Base-by-base conservation (phyloP, 345 rosid species). In the Linum usitatissimum region DNA sequence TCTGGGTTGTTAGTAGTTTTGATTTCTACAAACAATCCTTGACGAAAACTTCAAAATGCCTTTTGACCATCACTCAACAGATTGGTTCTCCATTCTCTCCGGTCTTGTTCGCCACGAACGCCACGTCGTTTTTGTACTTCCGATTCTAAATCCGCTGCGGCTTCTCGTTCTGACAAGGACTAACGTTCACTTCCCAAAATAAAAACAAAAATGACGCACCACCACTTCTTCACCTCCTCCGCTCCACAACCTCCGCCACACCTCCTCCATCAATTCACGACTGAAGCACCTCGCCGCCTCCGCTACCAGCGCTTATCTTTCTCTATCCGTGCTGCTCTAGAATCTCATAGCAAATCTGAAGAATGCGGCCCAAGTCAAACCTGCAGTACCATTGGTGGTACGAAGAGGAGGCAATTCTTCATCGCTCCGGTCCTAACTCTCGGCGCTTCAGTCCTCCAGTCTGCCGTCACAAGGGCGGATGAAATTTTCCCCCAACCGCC, bases 371-470 rank as follows among this genome's bases (percentile, higher is more conserved):
- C 21, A 18, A 55, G 30, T 55, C 71, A 63, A 67, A 13, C 51
- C 17, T 4, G 59, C 59, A 20, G 9, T 18, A 2, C 30, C 28
- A 14, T 65, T 28, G 59, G 62, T 20, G 64, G 28, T 23, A 23
- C 77, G 57, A 73, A 84, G 51, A 20, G 59, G 18, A 85, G 87
- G 14, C 58, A 54, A 21, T 83, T 68, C 14, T 1, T 85, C 49
- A 65, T 80, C 72, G 61, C 84, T 17, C 82, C 91, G 4, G 48
- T 85, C 19, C 51, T 85, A 57, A 75, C 68, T 45, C 62, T 67
- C 48, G 76, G 71, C 12, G 53, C 39, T n/a, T 28, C 61, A 40
- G 58, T 67, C 34, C 53, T 63, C 51, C 74, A 60, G 19, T 40
- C 76, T 40, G 51, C 76, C 36, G 20, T 38, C 28, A 66, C 75